Conservation (phyloP, 129 eudicot species). For the Pseudognaphalium luteoalbum region DNA sequence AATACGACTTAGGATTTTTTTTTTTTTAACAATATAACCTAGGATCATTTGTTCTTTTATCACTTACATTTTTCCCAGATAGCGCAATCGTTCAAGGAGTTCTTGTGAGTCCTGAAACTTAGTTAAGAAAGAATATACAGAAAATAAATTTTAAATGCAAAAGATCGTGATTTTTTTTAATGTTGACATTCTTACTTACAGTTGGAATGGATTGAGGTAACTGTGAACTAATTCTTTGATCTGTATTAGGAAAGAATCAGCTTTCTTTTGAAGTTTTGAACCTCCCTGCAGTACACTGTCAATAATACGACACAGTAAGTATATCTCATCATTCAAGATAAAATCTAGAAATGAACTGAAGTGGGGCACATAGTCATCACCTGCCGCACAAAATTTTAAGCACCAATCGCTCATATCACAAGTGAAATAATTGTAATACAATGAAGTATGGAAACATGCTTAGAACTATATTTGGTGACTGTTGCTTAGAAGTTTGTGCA, state of each 20-base stretch:
- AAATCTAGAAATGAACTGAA: not conserved
- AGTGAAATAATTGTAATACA: not conserved
- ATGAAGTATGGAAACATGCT: not conserved
- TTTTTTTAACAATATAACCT: not conserved
- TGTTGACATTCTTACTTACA: slow-evolving; percentile 42
- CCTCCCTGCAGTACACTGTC: slow-evolving; percentile 59
- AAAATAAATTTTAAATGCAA: slow-evolving; percentile 3
- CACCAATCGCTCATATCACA: slow-evolving; percentile 15
- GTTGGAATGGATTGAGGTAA: slow-evolving; percentile 42
- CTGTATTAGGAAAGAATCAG: slow-evolving; percentile 39
- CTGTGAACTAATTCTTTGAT: slow-evolving; percentile 35
- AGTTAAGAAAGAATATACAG: slow-evolving; percentile 17
- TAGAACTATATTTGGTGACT: slow-evolving; percentile 8
- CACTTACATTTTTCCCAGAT: slow-evolving; percentile 26
- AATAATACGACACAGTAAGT: slow-evolving; percentile 33
- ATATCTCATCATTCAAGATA: slow-evolving; percentile 15
- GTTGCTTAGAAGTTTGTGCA: slow-evolving; percentile 20
- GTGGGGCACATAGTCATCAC: not conserved
- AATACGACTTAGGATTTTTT: not conserved
- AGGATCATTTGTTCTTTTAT: not conserved
- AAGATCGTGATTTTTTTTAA: not conserved
- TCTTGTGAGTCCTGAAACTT: slow-evolving; percentile 48
- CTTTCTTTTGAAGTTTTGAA: slow-evolving; percentile 38
- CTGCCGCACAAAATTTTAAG: slow-evolving; percentile 12
- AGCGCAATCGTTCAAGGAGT: slow-evolving; percentile 20